phyloP scores from a whole-genome alignment of 2,329 filamentous ascomycete species.

The Ilyonectria robusta region DNA sequence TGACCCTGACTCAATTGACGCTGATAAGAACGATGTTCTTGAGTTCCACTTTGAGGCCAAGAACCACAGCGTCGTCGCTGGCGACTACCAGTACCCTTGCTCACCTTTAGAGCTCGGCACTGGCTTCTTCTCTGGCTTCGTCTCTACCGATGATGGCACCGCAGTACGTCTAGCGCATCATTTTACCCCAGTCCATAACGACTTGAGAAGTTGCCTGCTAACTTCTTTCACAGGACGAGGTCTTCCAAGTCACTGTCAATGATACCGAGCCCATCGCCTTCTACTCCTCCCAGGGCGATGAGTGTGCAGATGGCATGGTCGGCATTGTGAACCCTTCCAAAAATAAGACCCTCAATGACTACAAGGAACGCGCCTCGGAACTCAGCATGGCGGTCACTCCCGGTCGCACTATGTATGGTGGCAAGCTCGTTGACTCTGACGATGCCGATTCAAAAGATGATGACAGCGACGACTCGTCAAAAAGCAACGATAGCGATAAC shows the following conservation, averaged over 20 bases:
- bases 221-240: conserved; percentile 47
- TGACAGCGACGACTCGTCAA: conserved; percentile 10
- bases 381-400: conserved; percentile 49
- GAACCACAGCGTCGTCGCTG: conserved; percentile 57
- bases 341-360: conserved; percentile 50
- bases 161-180: conserved; percentile 45
- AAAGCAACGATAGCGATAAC: conserved; percentile 12
- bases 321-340: conserved; percentile 54
- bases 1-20: conserved; percentile 51
- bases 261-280: conserved; percentile 53
- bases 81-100: conserved; percentile 55
- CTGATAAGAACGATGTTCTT: conserved; percentile 52
- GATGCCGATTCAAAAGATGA: conserved; percentile 30
- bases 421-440: conserved; percentile 45
- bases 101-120: conserved; percentile 48
- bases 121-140: conserved; percentile 57
- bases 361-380: conserved; percentile 48
- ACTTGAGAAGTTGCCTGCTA: background rate
- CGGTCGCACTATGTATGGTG: conserved; percentile 46
- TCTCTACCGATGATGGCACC: conserved; percentile 47
- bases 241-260: conserved; percentile 54
- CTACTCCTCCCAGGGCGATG: conserved; percentile 57
- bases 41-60: conserved; percentile 55
- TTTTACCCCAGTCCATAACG: background rate
- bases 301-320: conserved; percentile 57